A percentile compares a stretch with the other conserved stretches of the same genome.
Conservation (phyloP, 1,284 basidiomycete genomes). For the Heterobasidion annosum region DNA sequence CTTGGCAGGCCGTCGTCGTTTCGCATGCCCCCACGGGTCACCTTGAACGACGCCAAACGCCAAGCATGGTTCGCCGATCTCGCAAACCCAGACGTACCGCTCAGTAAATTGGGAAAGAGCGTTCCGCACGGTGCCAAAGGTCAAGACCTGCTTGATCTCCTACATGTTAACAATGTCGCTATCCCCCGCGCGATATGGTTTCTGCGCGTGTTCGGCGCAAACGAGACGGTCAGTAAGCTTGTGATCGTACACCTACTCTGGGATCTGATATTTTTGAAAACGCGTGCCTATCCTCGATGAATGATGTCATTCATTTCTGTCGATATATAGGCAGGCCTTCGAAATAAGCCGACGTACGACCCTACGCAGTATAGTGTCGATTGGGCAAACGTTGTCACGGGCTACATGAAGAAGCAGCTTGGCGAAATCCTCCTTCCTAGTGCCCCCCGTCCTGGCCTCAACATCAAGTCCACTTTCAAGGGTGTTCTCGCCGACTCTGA, state of each 20-base stretch:
- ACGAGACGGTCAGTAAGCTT: slow-evolving; percentile 68
- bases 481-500: slow-evolving; percentile 66
- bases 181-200: slow-evolving; percentile 93
- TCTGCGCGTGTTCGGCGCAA: slow-evolving; percentile 88
- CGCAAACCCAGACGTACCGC: slow-evolving; percentile 81
- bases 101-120: slow-evolving; percentile 81
- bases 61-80: slow-evolving; percentile 89
- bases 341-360: slow-evolving; percentile 66
- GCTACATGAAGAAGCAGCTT: slow-evolving; percentile 88
- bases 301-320: not conserved
- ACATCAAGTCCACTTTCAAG: slow-evolving; percentile 74
- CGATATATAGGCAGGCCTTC: slow-evolving; percentile 47
- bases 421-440: slow-evolving; percentile 77
- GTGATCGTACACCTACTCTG: not conserved
- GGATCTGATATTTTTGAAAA: not conserved
- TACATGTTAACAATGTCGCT: slow-evolving; percentile 77
- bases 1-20: slow-evolving; percentile 60
- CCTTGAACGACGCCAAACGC: slow-evolving; percentile 83
- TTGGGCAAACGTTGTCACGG: slow-evolving; percentile 81
- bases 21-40: slow-evolving; percentile 82
- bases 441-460: slow-evolving; percentile 62
- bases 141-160: slow-evolving; percentile 82
- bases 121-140: slow-evolving; percentile 94
- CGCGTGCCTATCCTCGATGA: no score
- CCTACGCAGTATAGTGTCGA: slow-evolving; percentile 84